Percentiles rank a stretch among this genome's conserved stretches.
Evolutionary conservation across 129 eudicot species (phyloP).

Genomic region (Artemisia argyi): DNA sequence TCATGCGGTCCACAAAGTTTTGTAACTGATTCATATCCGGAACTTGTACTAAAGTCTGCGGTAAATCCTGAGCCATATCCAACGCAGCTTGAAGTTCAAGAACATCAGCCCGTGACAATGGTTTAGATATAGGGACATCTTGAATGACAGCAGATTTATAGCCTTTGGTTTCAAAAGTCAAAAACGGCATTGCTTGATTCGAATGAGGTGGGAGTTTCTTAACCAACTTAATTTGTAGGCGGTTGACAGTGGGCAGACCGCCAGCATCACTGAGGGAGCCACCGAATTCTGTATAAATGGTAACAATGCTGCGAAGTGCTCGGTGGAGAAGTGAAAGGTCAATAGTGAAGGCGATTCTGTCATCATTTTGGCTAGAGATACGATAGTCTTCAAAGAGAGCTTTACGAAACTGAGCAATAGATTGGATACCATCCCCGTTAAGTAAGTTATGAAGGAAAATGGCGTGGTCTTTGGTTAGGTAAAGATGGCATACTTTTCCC

Average conservation of each 20-base stretch:
- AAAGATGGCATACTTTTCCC: constrained; percentile 77
- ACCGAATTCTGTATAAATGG: constrained; percentile 58
- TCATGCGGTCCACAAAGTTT: constrained; percentile 83
- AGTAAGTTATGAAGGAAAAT: constrained; percentile 94
- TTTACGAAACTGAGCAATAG: constrained; percentile 70
- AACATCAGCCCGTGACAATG: constrained; percentile 74
- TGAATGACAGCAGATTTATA: constrained; percentile 83
- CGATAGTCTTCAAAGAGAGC: constrained; percentile 89
- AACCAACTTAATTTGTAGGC: constrained; percentile 77
- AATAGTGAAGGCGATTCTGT: constrained; percentile 78
- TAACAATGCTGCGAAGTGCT: constrained; percentile 72
- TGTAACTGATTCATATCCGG: constrained; percentile 68
- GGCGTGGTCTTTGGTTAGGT: constrained; percentile 70
- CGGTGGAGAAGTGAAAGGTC: constrained; percentile 95
- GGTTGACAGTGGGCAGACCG: constrained; percentile 34
- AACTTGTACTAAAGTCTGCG: constrained; percentile 67
- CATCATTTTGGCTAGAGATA: constrained; percentile 83
- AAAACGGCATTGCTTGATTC: constrained; percentile 64
- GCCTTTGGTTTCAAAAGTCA: constrained; percentile 86
- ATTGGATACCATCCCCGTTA: constrained; percentile 72
- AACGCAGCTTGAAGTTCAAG: constrained; percentile 76
- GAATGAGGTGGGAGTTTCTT: constrained; percentile 83
- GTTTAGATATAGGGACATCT: constrained; percentile 92
- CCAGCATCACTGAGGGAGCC: constrained; percentile 21
- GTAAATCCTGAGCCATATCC: constrained; percentile 74